Base-by-base conservation (phyloP, 1,284 basidiomycete genomes). In the Lentinula novae-zelandiae region DNA sequence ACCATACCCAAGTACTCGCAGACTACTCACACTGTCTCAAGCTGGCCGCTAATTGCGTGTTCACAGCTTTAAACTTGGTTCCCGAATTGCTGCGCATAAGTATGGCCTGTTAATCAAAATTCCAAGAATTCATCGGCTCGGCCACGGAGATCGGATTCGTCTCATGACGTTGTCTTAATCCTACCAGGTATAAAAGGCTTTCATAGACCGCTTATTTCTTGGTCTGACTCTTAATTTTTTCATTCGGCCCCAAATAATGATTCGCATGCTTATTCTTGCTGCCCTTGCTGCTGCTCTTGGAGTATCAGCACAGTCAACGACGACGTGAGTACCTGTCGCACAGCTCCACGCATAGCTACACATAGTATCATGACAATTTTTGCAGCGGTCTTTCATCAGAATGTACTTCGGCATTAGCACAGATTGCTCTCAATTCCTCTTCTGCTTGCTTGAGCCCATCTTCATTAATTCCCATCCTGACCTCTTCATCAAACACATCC, bases 391-490 rank as follows among this genome's bases (percentile, higher is more conserved):
- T 71, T 40, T 68, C 68, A 1, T 67, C 62, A 5, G 64, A 69
- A 58, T 77, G 76, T 53, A 52, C 75, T 57, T 67, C 62, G 42
- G 68, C 82, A 13, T 56, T 84, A 38, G 57, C 72, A 12, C 60
- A 64, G 22, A 64, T 89, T 36, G 78, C 81, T 1, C 61, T 72
- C 10, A 80, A 81, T 58, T 62, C 78, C 0, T 77, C 82, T 20
- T 73, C 80, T 1, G 65, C 74, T 9, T 90, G 88, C 69, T 72
- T 90, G 46, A 83, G 82, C 66, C 72, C 81, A 15, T 67, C 72
- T 15, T 74, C 77, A 20, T 73, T 89, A 31, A 63, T 81, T 38
- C 68, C 78, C 1, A 69, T 87, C 46, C 66, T 77, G 39, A 40
- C 76, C 12, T 69, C 73, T 6, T 68, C 72, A 55, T 59, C 72